phyloP scores from a whole-genome alignment of 2,329 filamentous ascomycete species.

The Fusarium redolens region DNA sequence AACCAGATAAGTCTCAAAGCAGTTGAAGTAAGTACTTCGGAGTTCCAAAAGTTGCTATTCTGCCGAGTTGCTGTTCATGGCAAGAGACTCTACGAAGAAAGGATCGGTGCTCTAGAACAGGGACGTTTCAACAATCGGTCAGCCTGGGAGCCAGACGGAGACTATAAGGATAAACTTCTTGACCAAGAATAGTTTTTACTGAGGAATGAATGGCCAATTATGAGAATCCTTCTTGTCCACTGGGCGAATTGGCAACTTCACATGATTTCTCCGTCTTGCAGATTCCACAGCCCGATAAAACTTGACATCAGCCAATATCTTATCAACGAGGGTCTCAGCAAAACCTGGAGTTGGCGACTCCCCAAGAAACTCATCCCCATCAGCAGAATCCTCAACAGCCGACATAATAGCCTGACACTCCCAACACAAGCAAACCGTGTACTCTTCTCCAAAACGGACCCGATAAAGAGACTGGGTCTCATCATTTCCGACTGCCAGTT shows the following conservation, averaged over 20 bases:
- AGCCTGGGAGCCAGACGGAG: background rate
- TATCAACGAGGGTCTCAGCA: background rate
- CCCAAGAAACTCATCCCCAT: background rate
- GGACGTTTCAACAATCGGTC: conserved; percentile 28
- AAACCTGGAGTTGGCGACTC: background rate
- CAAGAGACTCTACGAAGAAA: conserved; percentile 25
- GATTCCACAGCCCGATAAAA: conserved; percentile 30
- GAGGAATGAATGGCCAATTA: background rate
- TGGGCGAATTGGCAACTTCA: conserved; percentile 13
- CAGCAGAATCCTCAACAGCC: conserved; percentile 18
- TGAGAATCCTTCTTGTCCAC: background rate
- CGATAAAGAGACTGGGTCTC: conserved; percentile 32
- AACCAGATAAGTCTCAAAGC: conserved; percentile 24
- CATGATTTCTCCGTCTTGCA: conserved; percentile 28
- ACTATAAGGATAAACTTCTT: background rate
- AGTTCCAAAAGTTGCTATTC: conserved; percentile 37
- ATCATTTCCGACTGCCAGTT: conserved; percentile 15
- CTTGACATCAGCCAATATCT: conserved; percentile 11
- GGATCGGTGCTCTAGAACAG: conserved; percentile 22
- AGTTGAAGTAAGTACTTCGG: conserved; percentile 14
- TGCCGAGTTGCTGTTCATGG: conserved; percentile 35
- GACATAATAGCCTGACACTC: conserved; percentile 37
- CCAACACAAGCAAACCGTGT: conserved; percentile 36
- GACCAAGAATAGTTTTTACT: background rate
- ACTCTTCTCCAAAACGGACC: conserved; percentile 30